Conservation (phyloP, 1,139 yeast genomes). For the Kluyveromyces sp. region DNA sequence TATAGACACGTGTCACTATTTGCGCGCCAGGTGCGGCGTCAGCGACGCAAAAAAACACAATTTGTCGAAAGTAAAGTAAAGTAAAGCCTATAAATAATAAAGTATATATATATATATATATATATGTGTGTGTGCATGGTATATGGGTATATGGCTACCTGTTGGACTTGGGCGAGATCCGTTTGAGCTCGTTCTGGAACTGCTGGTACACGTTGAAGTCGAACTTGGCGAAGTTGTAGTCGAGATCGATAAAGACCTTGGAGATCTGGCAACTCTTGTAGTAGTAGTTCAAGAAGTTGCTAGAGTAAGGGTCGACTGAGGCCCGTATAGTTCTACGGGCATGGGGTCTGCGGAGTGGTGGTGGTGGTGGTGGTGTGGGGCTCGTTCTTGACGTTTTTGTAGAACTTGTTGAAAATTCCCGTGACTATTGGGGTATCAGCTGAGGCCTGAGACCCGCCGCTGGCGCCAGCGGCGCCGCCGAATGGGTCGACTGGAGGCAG, state of each 20-base stretch:
- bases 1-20: too few relatives aligned
- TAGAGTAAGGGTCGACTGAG: conserved; percentile 24
- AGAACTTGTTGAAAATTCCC: conserved; percentile 16
- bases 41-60: background rate
- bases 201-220: conserved; percentile 44
- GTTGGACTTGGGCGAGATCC: conserved; percentile 12
- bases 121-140: background rate
- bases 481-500: background rate
- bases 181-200: conserved; percentile 36
- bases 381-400: conserved; percentile 9
- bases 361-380: conserved; percentile 1
- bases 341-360: background rate
- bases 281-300: conserved; percentile 36
- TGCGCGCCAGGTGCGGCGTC: too few relatives aligned
- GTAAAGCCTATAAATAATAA: too few relatives aligned
- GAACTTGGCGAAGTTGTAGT: conserved; percentile 54
- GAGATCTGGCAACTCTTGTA: conserved; percentile 57
- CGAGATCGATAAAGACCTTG: conserved; percentile 54
- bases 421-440: conserved; percentile 19
- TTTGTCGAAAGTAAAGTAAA: background rate
- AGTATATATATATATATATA: too few relatives aligned
- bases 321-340: conserved; percentile 20
- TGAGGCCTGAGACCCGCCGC: conserved; percentile 15
- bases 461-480: background rate
- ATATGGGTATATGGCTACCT: background rate